phyloP scores from a whole-genome alignment of 805 yeast species.

The Ogataea naganishii region DNA sequence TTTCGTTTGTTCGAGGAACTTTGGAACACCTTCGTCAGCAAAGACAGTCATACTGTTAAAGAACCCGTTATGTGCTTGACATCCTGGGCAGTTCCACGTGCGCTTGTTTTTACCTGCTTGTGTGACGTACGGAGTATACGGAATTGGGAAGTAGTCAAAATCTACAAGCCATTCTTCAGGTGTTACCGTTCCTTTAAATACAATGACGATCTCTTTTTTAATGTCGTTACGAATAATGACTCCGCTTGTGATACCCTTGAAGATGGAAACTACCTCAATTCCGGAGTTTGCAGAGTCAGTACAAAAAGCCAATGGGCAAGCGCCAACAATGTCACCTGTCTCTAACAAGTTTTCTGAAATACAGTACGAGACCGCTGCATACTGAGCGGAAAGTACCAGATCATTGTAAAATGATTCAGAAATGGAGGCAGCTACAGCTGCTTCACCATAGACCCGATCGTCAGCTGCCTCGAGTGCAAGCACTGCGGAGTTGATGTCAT shows the following conservation, averaged over 20 bases:
- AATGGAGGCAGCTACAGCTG: constrained; percentile 1
- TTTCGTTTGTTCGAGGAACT: constrained; percentile 24
- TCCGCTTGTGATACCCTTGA: constrained; percentile 46
- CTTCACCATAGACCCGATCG: too few relatives aligned
- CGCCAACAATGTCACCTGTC: constrained; percentile 18
- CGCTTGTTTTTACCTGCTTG: constrained; percentile 11
- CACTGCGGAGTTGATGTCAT: too few relatives aligned
- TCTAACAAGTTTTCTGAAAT: constrained; percentile 15
- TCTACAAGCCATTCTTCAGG: constrained; percentile 57
- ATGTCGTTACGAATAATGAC: constrained; percentile 41
- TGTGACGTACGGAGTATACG: constrained; percentile 33
- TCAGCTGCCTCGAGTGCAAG: too few relatives aligned
- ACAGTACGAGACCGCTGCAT: constrained; percentile 27
- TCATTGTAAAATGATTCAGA: constrained; percentile 2
- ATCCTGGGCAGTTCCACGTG: constrained; percentile 32
- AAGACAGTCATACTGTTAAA: constrained; percentile 35
- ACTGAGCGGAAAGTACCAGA: constrained; percentile 22
- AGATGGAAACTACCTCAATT: constrained; percentile 30
- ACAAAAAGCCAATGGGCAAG: constrained; percentile 27
- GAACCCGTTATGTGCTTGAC: constrained; percentile 62
- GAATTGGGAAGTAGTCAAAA: constrained; percentile 36
- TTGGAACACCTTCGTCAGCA: constrained; percentile 27
- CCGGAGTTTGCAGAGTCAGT: constrained; percentile 10
- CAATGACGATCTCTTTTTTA: constrained; percentile 34
- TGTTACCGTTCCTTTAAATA: constrained; percentile 58